These are phyloP conservation scores for Metarhizium sp. DNA, from an alignment of 2,329 filamentous ascomycete species.

Conservation along the genomic window DNA sequence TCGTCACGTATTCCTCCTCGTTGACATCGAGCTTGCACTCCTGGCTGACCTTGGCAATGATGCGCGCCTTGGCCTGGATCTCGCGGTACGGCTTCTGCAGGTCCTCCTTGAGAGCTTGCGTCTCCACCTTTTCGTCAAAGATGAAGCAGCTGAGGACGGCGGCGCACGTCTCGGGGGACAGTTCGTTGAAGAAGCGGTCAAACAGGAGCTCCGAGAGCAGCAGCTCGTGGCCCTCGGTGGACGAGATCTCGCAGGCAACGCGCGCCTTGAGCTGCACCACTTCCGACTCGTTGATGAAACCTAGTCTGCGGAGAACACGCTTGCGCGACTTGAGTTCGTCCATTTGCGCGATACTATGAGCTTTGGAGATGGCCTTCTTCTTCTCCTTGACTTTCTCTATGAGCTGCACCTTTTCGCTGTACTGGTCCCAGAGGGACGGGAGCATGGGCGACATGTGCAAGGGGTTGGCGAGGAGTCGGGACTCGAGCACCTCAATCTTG, in stretches of 20 bases:
- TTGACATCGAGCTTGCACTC: conserved; percentile 93
- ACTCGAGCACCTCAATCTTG: conserved; percentile 96
- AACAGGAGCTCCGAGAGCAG: conserved; percentile 90
- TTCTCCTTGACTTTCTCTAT: conserved; percentile 73
- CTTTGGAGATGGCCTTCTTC: conserved; percentile 79
- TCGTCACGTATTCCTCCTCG: conserved; percentile 84
- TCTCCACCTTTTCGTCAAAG: conserved; percentile 90
- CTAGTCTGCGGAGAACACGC: conserved; percentile 83
- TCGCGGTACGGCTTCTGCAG: conserved; percentile 78
- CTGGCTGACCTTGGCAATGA: conserved; percentile 85
- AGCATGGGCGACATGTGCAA: conserved; percentile 84
- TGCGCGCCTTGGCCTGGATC: conserved; percentile 76
- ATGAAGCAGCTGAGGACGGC: conserved; percentile 88
- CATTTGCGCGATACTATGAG: conserved; percentile 81
- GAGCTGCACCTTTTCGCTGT: conserved; percentile 69
- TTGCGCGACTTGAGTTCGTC: conserved; percentile 96
- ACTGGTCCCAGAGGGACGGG: conserved; percentile 77
- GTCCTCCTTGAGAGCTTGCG: conserved; percentile 69
- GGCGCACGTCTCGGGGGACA: conserved; percentile 79
- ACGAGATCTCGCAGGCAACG: conserved; percentile 95
- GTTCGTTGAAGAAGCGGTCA: conserved; percentile 95
- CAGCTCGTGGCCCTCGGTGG: conserved; percentile 80
- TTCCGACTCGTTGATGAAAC: conserved; percentile 91
- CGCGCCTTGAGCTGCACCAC: conserved; percentile 95
- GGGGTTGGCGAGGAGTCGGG: conserved; percentile 77